Conservation (phyloP, 495 filamentous ascomycete species). For the Neurospora sp. region DNA sequence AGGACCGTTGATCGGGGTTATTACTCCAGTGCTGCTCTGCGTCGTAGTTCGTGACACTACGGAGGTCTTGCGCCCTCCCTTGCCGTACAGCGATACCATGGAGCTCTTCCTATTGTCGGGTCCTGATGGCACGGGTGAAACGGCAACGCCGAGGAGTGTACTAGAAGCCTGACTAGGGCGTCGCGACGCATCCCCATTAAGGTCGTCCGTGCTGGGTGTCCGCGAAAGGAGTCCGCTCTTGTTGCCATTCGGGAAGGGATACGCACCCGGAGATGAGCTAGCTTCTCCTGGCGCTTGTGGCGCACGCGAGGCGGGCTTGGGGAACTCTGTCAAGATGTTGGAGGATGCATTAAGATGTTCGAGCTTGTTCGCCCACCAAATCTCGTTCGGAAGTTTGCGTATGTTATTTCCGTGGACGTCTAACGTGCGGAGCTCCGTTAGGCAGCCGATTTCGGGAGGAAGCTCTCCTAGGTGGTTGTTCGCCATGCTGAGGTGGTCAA, state of each 20-base stretch:
- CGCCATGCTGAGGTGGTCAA: constrained; percentile 89
- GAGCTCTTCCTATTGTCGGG: constrained; percentile 63
- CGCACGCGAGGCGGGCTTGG: constrained; percentile 61
- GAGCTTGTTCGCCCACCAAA: constrained; percentile 84
- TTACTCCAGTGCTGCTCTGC: constrained; percentile 31
- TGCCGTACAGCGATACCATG: constrained; percentile 65
- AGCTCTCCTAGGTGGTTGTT: constrained; percentile 77
- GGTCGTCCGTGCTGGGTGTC: constrained; percentile 67
- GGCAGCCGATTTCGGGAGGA: constrained; percentile 74
- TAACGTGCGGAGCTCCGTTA: constrained; percentile 71
- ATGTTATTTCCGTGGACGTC: constrained; percentile 91
- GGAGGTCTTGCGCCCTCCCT: constrained; percentile 70
- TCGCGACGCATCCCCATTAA: constrained; percentile 61
- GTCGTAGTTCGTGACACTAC: constrained; percentile 57
- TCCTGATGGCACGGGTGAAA: constrained; percentile 51
- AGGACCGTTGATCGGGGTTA: constrained; percentile 41
- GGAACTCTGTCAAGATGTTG: constrained; percentile 82
- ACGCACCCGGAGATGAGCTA: constrained; percentile 7
- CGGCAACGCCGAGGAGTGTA: constrained; percentile 61
- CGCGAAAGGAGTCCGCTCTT: constrained; percentile 35
- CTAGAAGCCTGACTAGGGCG: constrained; percentile 78
- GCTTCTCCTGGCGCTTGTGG: constrained; percentile 47
- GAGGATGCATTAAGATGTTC: constrained; percentile 92
- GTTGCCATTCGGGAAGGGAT: constrained; percentile 29
- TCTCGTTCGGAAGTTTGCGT: constrained; percentile 72